Evolutionary conservation across 140 eudicot genomes (phyloP), one percentile per base, ranked within the genome.

Genomic region (Bidens hawaiensis): DNA sequence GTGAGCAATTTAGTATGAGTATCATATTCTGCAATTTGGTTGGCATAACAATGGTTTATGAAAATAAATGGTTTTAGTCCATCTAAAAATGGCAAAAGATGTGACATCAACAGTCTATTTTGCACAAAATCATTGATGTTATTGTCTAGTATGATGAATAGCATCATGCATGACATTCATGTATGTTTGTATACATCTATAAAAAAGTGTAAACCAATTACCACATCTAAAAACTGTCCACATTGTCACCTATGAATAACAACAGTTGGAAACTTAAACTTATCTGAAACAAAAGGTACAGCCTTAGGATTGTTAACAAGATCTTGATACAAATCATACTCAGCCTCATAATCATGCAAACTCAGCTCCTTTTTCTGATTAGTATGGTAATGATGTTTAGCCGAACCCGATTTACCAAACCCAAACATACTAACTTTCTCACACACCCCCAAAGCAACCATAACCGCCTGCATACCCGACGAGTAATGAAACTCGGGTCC

Each of bases 401-500:
- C 85, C 0, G 56, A 48, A 55, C 64, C 62, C 5, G 94, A 85
- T 51, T 83, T 88, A 15, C 99, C 99, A 49, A 93, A 93, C 12
- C 99, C 99, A 43, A 78, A 93, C 25, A 93, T 47, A 40, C 90
- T 62, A 47, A 93, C 95, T 53, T 71, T 74, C 15, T 85, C 88
- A 45, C 99, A 93, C 5, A 85, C 45, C 18, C 95, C 95, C 48
- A 93, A 27, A 38, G 95, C 95, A 30, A 85, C 61, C 95, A 88
- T 83, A 27, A 93, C 69, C 11, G 99, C 99, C 56, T 93, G 99
- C 96, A 88, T 82, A 24, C 99, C 97, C 2, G 99, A 93, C 4
- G 99, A 93, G 62, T 93, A 88, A 69, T 93, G 99, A 50, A 93
- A 93, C 18, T 78, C 73, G 0, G 77, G 21, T 14, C 96, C 95